Evolutionary conservation across 1,139 yeast species (phyloP), one percentile per base, ranked within the genome.

Genomic region (Suhomyces yuchorum): DNA sequence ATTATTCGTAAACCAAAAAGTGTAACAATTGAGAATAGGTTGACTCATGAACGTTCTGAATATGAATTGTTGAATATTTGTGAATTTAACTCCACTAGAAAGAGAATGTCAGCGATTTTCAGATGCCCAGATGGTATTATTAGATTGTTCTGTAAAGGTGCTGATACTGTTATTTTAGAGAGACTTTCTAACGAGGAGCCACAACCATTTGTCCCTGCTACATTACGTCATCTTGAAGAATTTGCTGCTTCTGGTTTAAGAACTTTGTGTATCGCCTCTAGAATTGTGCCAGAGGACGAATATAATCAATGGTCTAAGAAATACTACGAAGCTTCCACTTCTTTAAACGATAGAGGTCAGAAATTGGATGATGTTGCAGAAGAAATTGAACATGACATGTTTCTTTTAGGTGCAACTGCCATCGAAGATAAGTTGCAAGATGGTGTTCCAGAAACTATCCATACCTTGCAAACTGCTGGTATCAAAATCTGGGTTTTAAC

Each of bases 401-500:
- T 85, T 53, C 73, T 95, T 46, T 72, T 93, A 19, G 99, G 99
- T 28, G 99, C 98, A 1, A 95, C 99, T 38, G 99, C 99, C 1
- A 93, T 95, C 64, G 99, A 95, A 65, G 99, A 95, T 65, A 92
- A 93, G 62, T 75, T 95, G 47, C 99, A 95, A 70, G 99, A 93
- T 51, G 99, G 97, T 34, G 99, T 95, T 12, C 98, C 99, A 1
- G 99, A 95, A 57, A 91, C 99, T 1, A 95, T 95, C 51, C 93
- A 89, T 55, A 88, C 96, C 3, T 75, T 95, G 50, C 99, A 93
- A 65, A 89, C 87, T 49, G 99, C 99, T 0, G 98, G 98, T 14
- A 91, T 95, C 57, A 93, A 91, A 64, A 81, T 95, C 19, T 95
- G 99, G 99, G 97, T 95, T 28, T 75, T 95, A 49, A 95, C 99